phyloP scores from a whole-genome alignment of 2,329 filamentous ascomycete genomes.

The Neurospora crassa region DNA sequence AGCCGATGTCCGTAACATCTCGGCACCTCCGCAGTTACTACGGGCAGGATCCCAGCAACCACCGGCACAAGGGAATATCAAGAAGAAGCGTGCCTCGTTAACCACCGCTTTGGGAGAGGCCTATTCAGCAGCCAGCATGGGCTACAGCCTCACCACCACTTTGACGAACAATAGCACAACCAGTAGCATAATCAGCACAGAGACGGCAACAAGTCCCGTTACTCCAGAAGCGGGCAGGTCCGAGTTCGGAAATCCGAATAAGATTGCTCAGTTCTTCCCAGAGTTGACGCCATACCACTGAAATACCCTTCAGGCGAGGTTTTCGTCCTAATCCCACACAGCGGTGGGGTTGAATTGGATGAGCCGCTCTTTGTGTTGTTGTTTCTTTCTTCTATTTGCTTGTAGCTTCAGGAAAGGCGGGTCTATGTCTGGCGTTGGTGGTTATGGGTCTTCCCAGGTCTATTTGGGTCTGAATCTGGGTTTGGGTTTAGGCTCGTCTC shows the following conservation, averaged over 20 bases:
- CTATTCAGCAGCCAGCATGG: not conserved
- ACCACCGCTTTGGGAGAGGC: constrained; percentile 15
- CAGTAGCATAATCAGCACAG: not conserved
- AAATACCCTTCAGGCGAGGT: not conserved
- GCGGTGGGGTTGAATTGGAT: not conserved
- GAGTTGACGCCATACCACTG: constrained; percentile 18
- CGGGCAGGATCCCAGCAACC: constrained; percentile 13
- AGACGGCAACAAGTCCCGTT: constrained; percentile 12
- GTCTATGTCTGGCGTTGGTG: not conserved
- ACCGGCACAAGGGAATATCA: constrained; percentile 28
- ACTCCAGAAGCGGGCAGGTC: constrained; percentile 22
- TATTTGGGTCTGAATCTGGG: not conserved
- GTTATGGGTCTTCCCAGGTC: not conserved
- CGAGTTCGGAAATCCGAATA: constrained; percentile 28
- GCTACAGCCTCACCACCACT: not conserved
- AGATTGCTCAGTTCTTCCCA: constrained; percentile 29
- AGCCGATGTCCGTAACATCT: constrained; percentile 14
- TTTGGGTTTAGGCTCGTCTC: not conserved
- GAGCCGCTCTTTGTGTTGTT: not conserved
- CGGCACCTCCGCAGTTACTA: constrained; percentile 3
- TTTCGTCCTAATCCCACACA: not conserved
- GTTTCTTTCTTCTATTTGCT: not conserved
- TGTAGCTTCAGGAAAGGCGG: not conserved
- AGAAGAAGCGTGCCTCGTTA: constrained; percentile 28
- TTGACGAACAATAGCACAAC: not conserved